phyloP scores from a whole-genome alignment of 129 eudicot species.

The Centrapalus pauciflorus region DNA sequence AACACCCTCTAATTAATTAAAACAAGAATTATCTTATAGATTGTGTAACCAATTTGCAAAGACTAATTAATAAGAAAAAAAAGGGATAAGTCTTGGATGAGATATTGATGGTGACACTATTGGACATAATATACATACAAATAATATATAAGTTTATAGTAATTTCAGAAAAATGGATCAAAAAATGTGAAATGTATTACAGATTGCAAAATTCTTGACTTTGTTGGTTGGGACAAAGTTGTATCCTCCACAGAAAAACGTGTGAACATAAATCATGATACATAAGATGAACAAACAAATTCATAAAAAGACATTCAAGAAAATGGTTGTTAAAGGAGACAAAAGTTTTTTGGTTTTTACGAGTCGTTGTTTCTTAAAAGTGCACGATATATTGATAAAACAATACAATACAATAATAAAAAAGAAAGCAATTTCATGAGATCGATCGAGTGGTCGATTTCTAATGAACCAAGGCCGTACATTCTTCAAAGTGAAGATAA shows the following conservation, averaged over 20 bases:
- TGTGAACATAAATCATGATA: constrained; percentile 36
- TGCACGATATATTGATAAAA: no score
- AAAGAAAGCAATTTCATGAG: constrained; percentile 12
- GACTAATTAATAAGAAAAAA: no score
- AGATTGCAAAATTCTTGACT: constrained; percentile 17
- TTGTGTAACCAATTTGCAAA: no score
- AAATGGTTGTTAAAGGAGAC: constrained; percentile 20
- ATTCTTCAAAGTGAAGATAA: neutral
- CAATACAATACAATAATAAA: constrained; percentile 17
- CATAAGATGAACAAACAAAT: constrained; percentile 26
- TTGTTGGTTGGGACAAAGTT: constrained; percentile 23
- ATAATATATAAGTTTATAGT: constrained; percentile 10
- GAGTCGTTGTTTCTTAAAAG: constrained; percentile 32
- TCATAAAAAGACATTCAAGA: constrained; percentile 21
- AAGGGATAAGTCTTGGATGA: constrained; percentile 27
- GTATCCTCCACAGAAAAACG: constrained; percentile 37
- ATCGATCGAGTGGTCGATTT: constrained; percentile 8
- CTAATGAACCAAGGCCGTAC: constrained; percentile 10
- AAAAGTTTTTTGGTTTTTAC: constrained; percentile 1
- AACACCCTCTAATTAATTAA: no score
- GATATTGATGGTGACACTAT: constrained; percentile 29
- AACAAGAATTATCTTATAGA: no score
- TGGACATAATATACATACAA: constrained; percentile 18
- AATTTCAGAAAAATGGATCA: neutral
- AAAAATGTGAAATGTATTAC: neutral